Base-by-base conservation (phyloP, 1,284 basidiomycete genomes). In the Takashimella tepidaria region DNA sequence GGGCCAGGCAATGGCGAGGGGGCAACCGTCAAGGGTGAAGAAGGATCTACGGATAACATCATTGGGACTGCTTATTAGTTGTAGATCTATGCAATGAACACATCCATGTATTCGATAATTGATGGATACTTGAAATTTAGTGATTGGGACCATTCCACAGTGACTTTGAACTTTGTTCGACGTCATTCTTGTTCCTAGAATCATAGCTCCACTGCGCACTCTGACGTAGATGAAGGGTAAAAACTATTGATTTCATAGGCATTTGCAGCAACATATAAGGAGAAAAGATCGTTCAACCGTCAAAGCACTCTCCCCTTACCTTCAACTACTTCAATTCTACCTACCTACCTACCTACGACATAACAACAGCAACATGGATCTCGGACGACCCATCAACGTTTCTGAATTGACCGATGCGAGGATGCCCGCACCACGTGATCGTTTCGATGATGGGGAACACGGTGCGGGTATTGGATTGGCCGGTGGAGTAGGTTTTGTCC, bases 401-500 rank as follows among this genome's bases (percentile, higher is more conserved):
- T 37, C 31, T 37, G 31, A 16, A 8, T 16, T n/a, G 16, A 47
- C 45, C 21, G 27, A 20, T 40, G 48, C 31, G 48, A 46, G 10
- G 10, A 8, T 8, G 31, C 31, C 31, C 51, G 48, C 51, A 13
- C 56, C 63, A 12, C 20, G 27, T 20, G 37, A 26, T 21, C 55
- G 54, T 26, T 50, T 59, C 23, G 58, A 60, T 41, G 51, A 59
- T 20, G 66, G 61, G 22, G 67, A 66, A 52, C 66, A 68, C 54
- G 63, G 66, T 6, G 51, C 56, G 22, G 64, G 67, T 19, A 60
- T 51, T 8, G 67, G 67, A n/a, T 47, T 64, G 12, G 58, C 62
- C 11, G 66, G 66, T 19, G 63, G 64, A 1, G 66, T 68, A 42
- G 59, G 64, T 61, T 11, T 27, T 40, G 27, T 23, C 10, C 5